Conservation (phyloP, 129 eudicot species). For the Lactuca sativa region DNA sequence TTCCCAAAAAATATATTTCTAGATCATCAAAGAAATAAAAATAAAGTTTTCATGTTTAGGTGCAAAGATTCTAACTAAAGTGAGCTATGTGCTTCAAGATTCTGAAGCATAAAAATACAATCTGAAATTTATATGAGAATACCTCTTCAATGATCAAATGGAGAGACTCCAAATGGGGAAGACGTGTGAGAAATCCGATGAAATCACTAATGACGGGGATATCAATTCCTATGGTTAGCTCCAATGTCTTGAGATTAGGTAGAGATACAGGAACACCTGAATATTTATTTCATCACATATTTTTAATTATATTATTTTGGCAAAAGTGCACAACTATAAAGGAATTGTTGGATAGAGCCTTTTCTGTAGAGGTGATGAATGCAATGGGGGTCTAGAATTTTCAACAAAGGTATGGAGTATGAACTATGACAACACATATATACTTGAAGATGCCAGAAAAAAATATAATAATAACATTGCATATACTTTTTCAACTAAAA, state of each 20-base stretch:
- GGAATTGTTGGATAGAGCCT: no score
- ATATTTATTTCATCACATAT: neutral
- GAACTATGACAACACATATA: no score
- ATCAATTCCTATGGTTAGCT: constrained; percentile 8
- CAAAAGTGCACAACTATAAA: no score
- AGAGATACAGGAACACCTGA: constrained; percentile 1
- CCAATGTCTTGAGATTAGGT: constrained; percentile 22
- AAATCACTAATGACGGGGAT: neutral
- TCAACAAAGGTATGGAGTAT: no score
- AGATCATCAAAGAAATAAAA: neutral
- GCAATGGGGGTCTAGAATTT: no score
- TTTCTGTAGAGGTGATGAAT: no score
- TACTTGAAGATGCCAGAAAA: no score
- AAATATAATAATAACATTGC: neutral
- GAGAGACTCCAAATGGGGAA: constrained; percentile 19
- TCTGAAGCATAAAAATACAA: no score
- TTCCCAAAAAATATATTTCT: neutral
- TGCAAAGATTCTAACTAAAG: neutral
- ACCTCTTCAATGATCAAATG: constrained; percentile 21
- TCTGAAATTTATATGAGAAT: neutral
- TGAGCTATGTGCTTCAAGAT: neutral
- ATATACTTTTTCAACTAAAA: neutral
- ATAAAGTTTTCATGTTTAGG: no score
- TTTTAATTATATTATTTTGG: no score
- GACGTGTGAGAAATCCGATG: constrained; percentile 6